Conservation (phyloP, 2,329 filamentous ascomycete genomes). For the Paecilomyces sp. region DNA sequence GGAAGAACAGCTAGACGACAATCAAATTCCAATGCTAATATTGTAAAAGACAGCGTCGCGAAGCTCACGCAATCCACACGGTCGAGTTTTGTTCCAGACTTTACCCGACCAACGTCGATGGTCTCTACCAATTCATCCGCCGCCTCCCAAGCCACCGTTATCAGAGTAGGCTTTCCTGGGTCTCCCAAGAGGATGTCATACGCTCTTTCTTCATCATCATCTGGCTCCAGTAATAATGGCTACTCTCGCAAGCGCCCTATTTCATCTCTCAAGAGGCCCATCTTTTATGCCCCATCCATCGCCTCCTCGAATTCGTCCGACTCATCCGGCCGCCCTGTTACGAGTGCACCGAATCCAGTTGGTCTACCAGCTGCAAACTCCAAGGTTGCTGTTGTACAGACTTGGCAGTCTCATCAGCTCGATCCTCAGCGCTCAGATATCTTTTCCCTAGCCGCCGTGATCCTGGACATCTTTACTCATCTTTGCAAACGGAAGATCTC, state of each 20-base stretch:
- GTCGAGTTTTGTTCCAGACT: constrained; percentile 10
- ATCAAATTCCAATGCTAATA: constrained; percentile 8
- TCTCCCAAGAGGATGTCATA: constrained; percentile 25
- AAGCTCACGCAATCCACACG: constrained; percentile 16
- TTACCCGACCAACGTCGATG: constrained; percentile 19
- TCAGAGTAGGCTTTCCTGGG: constrained; percentile 21
- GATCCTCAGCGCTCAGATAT: constrained; percentile 43
- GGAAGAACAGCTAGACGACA: constrained; percentile 28
- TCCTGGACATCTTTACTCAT: constrained; percentile 53
- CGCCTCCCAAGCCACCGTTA: constrained; percentile 27
- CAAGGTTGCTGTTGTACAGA: constrained; percentile 24
- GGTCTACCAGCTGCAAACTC: constrained; percentile 25
- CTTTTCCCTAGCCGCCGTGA: constrained; percentile 53
- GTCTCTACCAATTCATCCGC: constrained; percentile 4
- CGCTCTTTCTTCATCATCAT: constrained; percentile 26
- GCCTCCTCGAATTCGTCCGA: constrained; percentile 19
- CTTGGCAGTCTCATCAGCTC: constrained; percentile 30
- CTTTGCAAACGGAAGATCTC: constrained; percentile 51
- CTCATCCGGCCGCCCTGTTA: constrained; percentile 12
- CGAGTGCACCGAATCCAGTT: constrained; percentile 10
- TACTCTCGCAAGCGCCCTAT: constrained; percentile 11
- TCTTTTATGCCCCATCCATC: constrained; percentile 26
- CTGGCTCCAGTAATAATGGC: constrained; percentile 18
- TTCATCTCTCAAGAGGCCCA: constrained; percentile 17
- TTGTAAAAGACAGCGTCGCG: constrained; percentile 12